Conservation (phyloP, 2,329 filamentous ascomycete genomes). For the Penicillium oxalicum region DNA sequence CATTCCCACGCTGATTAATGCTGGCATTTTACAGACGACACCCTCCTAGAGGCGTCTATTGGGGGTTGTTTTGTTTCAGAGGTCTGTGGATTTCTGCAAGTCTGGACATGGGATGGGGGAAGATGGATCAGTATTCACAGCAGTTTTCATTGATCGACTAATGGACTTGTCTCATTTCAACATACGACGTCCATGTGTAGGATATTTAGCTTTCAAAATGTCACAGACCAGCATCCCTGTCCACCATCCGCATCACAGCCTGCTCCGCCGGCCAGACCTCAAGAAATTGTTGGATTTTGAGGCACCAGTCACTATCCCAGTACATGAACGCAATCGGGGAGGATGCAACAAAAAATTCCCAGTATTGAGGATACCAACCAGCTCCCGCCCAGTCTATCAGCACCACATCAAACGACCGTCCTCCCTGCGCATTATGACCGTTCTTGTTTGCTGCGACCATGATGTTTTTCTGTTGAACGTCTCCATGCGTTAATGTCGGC, state of each 20-base stretch:
- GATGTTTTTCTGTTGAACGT: slow-evolving; percentile 27
- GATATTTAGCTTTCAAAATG: too few relatives aligned
- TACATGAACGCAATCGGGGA: slow-evolving; percentile 8
- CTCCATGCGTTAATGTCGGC: slow-evolving; percentile 27
- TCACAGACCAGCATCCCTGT: slow-evolving; percentile 14
- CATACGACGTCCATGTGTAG: too few relatives aligned
- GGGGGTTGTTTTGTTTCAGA: too few relatives aligned
- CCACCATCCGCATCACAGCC: slow-evolving; percentile 24
- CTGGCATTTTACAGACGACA: too few relatives aligned
- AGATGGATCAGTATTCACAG: too few relatives aligned
- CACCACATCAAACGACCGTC: slow-evolving; percentile 24
- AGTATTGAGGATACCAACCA: slow-evolving; percentile 26
- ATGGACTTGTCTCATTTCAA: too few relatives aligned
- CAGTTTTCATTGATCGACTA: too few relatives aligned
- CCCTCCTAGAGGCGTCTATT: too few relatives aligned
- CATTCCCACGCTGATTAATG: too few relatives aligned
- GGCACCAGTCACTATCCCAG: slow-evolving; percentile 27
- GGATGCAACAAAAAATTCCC: slow-evolving; percentile 25
- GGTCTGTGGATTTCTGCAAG: too few relatives aligned
- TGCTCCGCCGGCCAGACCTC: slow-evolving; percentile 25
- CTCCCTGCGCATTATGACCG: slow-evolving; percentile 17
- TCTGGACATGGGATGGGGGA: too few relatives aligned
- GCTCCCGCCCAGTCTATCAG: slow-evolving; percentile 26
- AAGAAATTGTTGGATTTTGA: slow-evolving; percentile 24
- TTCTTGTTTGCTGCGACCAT: slow-evolving; percentile 18